Conservation (phyloP, 768 basidiomycete species). For the Xerocomus potaroensis region DNA sequence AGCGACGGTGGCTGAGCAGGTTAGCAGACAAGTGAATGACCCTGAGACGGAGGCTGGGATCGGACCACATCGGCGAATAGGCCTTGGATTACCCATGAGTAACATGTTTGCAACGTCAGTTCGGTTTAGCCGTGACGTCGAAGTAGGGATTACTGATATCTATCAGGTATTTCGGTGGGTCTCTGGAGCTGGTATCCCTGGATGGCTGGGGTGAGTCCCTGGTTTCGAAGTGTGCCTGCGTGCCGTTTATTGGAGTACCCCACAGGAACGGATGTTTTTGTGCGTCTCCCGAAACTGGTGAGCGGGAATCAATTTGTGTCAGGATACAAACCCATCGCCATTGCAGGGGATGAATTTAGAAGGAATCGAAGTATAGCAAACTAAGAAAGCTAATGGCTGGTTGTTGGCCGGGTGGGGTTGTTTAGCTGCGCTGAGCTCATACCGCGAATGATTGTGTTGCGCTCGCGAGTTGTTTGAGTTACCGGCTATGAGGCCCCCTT, state of each 20-base stretch:
- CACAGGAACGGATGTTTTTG: constrained; percentile 76
- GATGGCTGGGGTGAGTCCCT: constrained; percentile 73
- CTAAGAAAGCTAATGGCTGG: too few species aligned
- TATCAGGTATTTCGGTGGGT: constrained; percentile 76
- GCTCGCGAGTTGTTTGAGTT: background rate
- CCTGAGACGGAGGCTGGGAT: constrained; percentile 43
- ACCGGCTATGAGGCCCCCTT: background rate
- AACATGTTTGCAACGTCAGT: constrained; percentile 79
- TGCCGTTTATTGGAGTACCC: constrained; percentile 2
- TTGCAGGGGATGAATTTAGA: constrained; percentile 81
- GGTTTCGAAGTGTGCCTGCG: background rate
- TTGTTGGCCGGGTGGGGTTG: too few species aligned
- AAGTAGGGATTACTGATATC: background rate
- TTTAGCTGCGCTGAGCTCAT: background rate
- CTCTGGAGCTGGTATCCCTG: constrained; percentile 69
- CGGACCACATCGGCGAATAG: constrained; percentile 60
- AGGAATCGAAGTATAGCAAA: constrained; percentile 65
- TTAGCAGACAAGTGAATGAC: constrained; percentile 42
- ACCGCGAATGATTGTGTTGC: constrained; percentile 12
- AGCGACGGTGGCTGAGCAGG: constrained; percentile 79
- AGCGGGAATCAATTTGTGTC: constrained; percentile 27
- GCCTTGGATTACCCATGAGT: constrained; percentile 85
- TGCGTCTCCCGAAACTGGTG: constrained; percentile 78
- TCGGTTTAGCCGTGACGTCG: background rate
- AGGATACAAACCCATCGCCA: background rate